Base-by-base conservation (phyloP, 1,284 basidiomycete genomes). In the Acaromyces ingoldii region DNA sequence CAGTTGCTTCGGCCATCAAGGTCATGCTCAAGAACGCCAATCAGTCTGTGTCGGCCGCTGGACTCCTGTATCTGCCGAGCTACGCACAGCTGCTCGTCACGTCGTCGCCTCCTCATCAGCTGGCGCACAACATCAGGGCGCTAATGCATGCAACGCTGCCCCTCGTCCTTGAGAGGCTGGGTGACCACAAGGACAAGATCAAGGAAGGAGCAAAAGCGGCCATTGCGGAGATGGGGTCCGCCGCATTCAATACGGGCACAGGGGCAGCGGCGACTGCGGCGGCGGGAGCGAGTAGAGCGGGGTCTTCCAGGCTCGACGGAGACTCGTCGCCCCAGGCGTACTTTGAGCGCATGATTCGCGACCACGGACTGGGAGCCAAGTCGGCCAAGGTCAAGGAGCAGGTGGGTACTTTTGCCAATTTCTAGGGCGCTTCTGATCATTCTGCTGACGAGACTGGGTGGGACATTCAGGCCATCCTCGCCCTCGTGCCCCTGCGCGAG, bases 81-180 rank as follows among this genome's bases (percentile, higher is more conserved):
- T 63, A 72, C 36, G 57, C 58, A n/a, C n/a, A n/a, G n/a, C n/a
- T n/a, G n/a, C n/a, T n/a, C n/a, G n/a, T 11, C 56, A 61, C n/a
- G 57, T 60, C 53, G 55, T 67, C 30, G 57, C 59, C 44, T 40
- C 38, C 9, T 7, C 38, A 40, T 9, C 7, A 7, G 7, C 21
- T 9, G 7, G 21, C 28, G 28, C 9, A 7, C 21, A 17, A 17
- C 13, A 13, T 40, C 38, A 40, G 9, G 17, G 28, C 28, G 38
- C 28, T 13, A 40, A 40, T 45, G 25, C 42, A 45, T 26, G 26
- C 42, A 45, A 6, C 13, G 37, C 83, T 86, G 22, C 67, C 83
- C 2, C 85, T 85, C 36, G 79, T 89, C 29, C 80, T 91, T 57
- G 89, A 91, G 65, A 83, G 86, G 50, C 81, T 92, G 13, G 88